Percentiles rank a stretch among this genome's conserved stretches.
Evolutionary conservation across 2,329 filamentous ascomycete species (phyloP).

Genomic region (Mariannaea elegans): DNA sequence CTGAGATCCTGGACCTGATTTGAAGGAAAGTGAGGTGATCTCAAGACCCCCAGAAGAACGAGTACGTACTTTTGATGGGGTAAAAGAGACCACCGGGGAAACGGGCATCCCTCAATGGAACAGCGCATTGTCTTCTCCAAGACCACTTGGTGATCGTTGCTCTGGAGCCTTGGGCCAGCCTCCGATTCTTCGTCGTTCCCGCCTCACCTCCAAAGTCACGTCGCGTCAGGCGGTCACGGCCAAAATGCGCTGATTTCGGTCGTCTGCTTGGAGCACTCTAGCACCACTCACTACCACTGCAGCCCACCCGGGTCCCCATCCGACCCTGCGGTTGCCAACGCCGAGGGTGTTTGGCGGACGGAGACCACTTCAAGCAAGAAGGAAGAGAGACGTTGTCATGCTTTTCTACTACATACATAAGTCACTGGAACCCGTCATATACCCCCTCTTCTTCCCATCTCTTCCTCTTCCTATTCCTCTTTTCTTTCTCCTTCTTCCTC

Average conservation of each 20-base stretch:
- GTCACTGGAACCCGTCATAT: conserved; percentile 27
- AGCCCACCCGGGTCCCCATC: conserved; percentile 39
- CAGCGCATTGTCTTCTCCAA: background rate
- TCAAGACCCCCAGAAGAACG: background rate
- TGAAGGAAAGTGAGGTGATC: background rate
- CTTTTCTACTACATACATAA: background rate
- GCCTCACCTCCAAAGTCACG: conserved; percentile 10
- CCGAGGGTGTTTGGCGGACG: conserved; percentile 13
- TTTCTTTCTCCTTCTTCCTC: conserved; percentile 24
- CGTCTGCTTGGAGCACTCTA: conserved; percentile 16
- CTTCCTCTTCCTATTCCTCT: background rate
- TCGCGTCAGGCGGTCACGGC: conserved; percentile 36
- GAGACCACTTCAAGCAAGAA: conserved; percentile 23
- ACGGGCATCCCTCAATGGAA: background rate
- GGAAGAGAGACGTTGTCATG: background rate
- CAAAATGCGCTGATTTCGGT: conserved; percentile 32
- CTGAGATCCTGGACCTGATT: background rate
- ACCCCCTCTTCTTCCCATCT: conserved; percentile 1
- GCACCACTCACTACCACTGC: conserved; percentile 24
- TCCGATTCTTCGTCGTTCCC: conserved; percentile 9
- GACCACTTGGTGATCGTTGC: conserved; percentile 16
- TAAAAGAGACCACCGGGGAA: background rate
- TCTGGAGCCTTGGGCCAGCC: conserved; percentile 20
- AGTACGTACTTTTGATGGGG: background rate
- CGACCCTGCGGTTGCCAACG: conserved; percentile 29